Evolutionary conservation across 2,329 filamentous ascomycete species (phyloP), one percentile per base, ranked within the genome.

Genomic region (Penicillium sp.): DNA sequence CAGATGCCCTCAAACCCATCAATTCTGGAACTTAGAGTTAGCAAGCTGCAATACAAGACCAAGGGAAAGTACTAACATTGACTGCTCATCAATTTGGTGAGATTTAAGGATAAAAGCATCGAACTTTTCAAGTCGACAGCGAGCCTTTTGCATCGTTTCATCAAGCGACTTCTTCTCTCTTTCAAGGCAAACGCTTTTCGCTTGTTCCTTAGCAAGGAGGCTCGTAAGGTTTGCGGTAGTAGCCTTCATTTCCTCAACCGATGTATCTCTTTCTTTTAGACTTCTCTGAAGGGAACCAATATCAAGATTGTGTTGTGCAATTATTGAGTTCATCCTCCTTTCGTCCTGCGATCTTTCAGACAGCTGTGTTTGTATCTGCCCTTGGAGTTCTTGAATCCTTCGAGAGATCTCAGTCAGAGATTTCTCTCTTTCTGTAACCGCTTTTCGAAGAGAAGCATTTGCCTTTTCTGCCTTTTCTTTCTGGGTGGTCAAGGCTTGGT

Each of bases 391-490:
- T 38, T 48, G 23, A 13, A 48, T 48, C 23, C 46, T 48, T 39
- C 46, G 23, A 48, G 46, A 48, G 34, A 48, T 29, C 46, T 48
- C 23, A 48, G 46, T 29, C 23, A 48, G 39, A 38, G 46, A 48
- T 40, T 48, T 48, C 27, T 40, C 46, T 40, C 32, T 48, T 48
- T 39, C 46, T 39, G 35, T 30, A 23, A 10, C 11, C 11, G 7
- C 32, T 34, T 34, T 34, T 18, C 14, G 27, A 14, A 51, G 48
- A 32, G 48, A 51, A 18, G 38, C 39, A 11, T 43, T 13, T 51
- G n/a, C 18, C 43, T 44, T 51, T 44, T 51, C 48, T 51, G 40
- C 48, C 10, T 16, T 51, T 18, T 51, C 48, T 23, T 51, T 51
- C 38, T 51, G 30, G 39, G 23, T 51, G 30, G 48, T 11, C 14